phyloP scores from a whole-genome alignment of 2,329 filamentous ascomycete species.

The Helotiales sp. region DNA sequence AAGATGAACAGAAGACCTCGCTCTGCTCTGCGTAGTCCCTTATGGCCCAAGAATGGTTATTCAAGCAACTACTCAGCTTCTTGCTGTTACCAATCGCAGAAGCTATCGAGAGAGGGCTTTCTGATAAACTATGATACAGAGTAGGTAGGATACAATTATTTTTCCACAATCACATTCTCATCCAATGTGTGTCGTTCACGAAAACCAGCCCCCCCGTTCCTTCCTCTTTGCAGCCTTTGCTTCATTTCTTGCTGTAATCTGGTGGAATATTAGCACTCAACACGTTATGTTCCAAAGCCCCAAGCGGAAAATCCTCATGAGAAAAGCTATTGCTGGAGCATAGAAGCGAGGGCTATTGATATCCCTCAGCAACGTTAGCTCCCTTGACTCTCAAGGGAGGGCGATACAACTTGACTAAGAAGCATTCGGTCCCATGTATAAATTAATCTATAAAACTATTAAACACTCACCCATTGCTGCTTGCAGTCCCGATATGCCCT shows the following conservation, averaged over 20 bases:
- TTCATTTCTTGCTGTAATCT: conserved; percentile 48
- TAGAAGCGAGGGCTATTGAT: no score
- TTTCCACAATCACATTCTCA: neutral
- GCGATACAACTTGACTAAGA: no score
- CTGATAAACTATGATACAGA: neutral
- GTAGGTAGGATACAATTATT: neutral
- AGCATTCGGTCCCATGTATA: no score
- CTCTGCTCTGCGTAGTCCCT: no score
- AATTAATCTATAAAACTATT: no score
- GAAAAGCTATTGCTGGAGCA: no score
- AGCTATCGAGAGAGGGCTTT: neutral
- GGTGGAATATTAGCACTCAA: conserved; percentile 6
- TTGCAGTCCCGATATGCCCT: conserved; percentile 95
- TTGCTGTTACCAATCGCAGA: no score
- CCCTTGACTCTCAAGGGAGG: neutral
- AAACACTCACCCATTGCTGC: conserved; percentile 83
- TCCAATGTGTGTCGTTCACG: neutral
- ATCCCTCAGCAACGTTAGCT: neutral
- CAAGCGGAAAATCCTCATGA: no score
- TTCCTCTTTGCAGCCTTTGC: conserved; percentile 46
- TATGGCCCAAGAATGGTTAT: no score
- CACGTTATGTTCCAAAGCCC: no score
- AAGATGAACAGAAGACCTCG: no score
- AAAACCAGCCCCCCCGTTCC: conserved; percentile 32
- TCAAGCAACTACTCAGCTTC: no score